Conservation (phyloP, 1,284 basidiomycete species). For the Austroboletus niveus region DNA sequence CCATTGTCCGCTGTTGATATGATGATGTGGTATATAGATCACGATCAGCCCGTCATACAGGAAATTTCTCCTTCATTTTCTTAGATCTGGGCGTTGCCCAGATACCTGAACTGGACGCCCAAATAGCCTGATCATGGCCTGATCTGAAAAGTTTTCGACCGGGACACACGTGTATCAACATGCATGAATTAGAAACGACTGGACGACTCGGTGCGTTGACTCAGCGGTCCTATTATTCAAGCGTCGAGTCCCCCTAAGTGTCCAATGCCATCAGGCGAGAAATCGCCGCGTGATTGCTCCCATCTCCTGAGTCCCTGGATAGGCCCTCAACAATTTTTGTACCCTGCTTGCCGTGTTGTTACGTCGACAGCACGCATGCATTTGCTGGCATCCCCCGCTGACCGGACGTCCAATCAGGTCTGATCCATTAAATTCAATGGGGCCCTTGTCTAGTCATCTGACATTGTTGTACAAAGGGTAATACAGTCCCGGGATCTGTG, state of each 20-base stretch:
- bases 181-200: constrained; percentile 9
- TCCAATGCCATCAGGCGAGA: constrained; percentile 17
- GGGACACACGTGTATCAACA: constrained; percentile 28
- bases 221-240: constrained; percentile 7
- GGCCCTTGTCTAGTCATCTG: constrained; percentile 4
- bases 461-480: constrained; percentile 6
- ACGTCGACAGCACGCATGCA: constrained; percentile 25
- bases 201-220: constrained; percentile 1
- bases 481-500: constrained; percentile 6
- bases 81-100: constrained; percentile 22
- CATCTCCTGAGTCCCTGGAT: constrained; percentile 19
- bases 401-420: constrained; percentile 12
- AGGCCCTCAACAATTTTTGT: constrained; percentile 1
- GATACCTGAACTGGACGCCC: constrained; percentile 17
- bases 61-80: constrained; percentile 20
- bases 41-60: constrained; percentile 22
- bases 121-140: constrained; percentile 6
- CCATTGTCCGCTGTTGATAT: constrained; percentile 18
- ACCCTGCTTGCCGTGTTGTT: constrained; percentile 16
- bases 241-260: constrained; percentile 12
- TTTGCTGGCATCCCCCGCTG: constrained; percentile 4
- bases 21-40: constrained; percentile 26
- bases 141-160: constrained; percentile 5
- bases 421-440: constrained; percentile 16
- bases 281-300: constrained; percentile 12